These are phyloP conservation scores for Dryas alaskensis DNA, from an alignment of 306 rosid species.

Conservation along the genomic window DNA sequence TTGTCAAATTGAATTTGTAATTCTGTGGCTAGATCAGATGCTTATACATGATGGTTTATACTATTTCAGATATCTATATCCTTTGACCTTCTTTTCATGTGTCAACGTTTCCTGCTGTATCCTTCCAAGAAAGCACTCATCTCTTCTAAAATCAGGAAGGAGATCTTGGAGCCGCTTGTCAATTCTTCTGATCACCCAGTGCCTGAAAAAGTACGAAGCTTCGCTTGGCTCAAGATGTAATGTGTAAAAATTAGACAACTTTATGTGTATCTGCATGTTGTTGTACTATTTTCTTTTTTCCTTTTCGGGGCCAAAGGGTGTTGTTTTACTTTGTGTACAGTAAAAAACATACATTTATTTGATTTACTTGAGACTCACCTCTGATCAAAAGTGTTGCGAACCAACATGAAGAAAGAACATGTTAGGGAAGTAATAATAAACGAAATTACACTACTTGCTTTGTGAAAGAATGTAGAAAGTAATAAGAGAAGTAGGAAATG, in stretches of 20 bases:
- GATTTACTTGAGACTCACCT: too few relatives aligned
- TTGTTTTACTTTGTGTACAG: too few relatives aligned
- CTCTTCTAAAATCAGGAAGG: conserved; percentile 25
- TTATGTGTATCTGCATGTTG: background rate
- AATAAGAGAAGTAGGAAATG: too few relatives aligned
- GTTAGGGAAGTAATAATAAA: too few relatives aligned
- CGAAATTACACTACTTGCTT: background rate
- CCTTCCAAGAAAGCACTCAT: conserved; percentile 28
- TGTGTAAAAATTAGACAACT: background rate
- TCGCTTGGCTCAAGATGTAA: background rate
- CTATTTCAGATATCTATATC: conserved; percentile 57
- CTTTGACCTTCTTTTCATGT: conserved; percentile 71
- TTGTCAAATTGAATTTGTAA: background rate
- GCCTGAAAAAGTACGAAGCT: conserved; percentile 37
- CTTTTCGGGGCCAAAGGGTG: too few relatives aligned
- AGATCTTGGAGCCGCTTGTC: conserved; percentile 38
- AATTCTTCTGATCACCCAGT: conserved; percentile 24
- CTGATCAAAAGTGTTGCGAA: too few relatives aligned
- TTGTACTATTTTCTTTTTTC: too few relatives aligned
- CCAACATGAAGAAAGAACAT: too few relatives aligned
- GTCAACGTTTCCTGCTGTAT: conserved; percentile 72
- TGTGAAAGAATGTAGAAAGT: background rate
- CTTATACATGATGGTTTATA: conserved; percentile 1
- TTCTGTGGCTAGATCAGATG: background rate
- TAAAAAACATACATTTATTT: too few relatives aligned